phyloP scores from a whole-genome alignment of 2,329 filamentous ascomycete species.

The Calcarisporium arbuscula region DNA sequence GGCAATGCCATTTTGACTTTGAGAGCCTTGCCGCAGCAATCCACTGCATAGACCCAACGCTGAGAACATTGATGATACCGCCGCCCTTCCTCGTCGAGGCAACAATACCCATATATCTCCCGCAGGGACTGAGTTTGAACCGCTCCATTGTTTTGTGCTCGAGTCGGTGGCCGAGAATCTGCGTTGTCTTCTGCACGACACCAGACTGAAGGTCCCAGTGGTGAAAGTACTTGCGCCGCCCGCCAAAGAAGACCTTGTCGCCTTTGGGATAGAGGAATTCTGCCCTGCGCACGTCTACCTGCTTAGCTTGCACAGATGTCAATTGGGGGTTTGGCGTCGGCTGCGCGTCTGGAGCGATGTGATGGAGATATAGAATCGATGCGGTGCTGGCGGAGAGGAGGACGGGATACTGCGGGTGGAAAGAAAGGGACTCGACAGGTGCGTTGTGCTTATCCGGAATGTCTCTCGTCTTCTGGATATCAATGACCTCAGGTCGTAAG shows the following conservation, averaged over 20 bases:
- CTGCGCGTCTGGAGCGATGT: constrained; percentile 69
- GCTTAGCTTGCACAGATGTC: constrained; percentile 80
- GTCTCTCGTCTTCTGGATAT: constrained; percentile 85
- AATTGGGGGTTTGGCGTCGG: constrained; percentile 81
- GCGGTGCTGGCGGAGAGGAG: constrained; percentile 84
- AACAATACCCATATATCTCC: constrained; percentile 76
- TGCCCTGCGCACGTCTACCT: constrained; percentile 77
- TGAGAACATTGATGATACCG: constrained; percentile 80
- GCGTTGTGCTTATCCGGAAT: constrained; percentile 73
- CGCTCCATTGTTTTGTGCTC: constrained; percentile 88
- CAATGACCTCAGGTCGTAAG: constrained; percentile 78
- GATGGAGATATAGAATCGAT: constrained; percentile 81
- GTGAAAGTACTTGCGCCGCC: constrained; percentile 86
- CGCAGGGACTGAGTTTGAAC: constrained; percentile 83
- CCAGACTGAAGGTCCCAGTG: constrained; percentile 85
- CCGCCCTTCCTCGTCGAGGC: constrained; percentile 79
- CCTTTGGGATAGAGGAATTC: constrained; percentile 69
- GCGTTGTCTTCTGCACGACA: constrained; percentile 71
- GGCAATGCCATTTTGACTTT: constrained; percentile 72
- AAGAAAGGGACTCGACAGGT: constrained; percentile 74
- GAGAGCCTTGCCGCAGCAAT: constrained; percentile 75
- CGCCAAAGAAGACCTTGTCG: constrained; percentile 80
- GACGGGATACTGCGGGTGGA: constrained; percentile 84
- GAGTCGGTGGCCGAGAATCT: constrained; percentile 66
- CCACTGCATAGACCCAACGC: constrained; percentile 80